phyloP scores from a whole-genome alignment of 1,284 basidiomycete genomes.

The Cystobasidiaceae sp. region DNA sequence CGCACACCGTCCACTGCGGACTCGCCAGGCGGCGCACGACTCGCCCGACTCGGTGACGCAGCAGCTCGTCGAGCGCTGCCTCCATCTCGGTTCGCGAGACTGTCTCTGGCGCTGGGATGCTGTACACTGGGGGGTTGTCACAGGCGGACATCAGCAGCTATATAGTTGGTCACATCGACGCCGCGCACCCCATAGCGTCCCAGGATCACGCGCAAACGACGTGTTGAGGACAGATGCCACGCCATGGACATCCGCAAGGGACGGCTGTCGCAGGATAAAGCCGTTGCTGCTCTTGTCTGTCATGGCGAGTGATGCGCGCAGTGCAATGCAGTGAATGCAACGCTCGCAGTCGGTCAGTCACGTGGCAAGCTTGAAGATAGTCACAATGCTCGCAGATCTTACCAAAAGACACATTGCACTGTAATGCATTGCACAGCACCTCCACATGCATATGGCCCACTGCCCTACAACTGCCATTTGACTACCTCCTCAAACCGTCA shows the following conservation, averaged over 20 bases:
- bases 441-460: too few relatives aligned
- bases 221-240: conserved; percentile 13
- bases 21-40: not conserved
- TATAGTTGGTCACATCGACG: not conserved
- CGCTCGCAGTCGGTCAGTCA: too few relatives aligned
- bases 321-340: not conserved
- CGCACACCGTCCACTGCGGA: not conserved
- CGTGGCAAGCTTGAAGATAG: too few relatives aligned
- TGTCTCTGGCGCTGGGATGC: not conserved
- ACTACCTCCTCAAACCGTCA: too few relatives aligned
- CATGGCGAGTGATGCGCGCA: not conserved
- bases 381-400: too few relatives aligned
- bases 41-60: not conserved
- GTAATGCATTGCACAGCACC: too few relatives aligned
- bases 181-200: conserved; percentile 5
- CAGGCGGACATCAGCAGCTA: too few relatives aligned
- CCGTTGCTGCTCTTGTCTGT: not conserved
- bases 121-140: not conserved
- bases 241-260: conserved; percentile 14
- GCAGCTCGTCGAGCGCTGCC: not conserved
- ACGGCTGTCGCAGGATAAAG: not conserved
- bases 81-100: not conserved
- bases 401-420: too few relatives aligned
- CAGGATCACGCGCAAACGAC: conserved; percentile 18
- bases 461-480: too few relatives aligned